phyloP scores from a whole-genome alignment of 1,284 basidiomycete genomes.

The Chalciporus piperatoides region DNA sequence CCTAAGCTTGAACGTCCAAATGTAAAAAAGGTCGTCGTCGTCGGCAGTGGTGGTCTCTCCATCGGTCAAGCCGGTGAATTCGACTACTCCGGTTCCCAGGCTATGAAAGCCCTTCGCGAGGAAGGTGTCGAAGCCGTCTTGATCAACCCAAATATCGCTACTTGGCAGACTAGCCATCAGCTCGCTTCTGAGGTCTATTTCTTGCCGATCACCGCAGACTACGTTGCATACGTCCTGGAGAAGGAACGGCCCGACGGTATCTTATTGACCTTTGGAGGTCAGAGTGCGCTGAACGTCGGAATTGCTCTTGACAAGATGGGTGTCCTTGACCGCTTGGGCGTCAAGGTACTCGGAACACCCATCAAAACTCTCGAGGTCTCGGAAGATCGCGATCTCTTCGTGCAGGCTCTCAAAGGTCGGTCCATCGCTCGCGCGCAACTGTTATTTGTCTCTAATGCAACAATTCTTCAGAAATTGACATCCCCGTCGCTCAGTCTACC shows the following conservation, averaged over 20 bases:
- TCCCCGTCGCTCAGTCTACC: constrained; percentile 95
- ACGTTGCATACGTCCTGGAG: constrained; percentile 98
- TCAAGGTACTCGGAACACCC: constrained; percentile 94
- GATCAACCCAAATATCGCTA: constrained; percentile 97
- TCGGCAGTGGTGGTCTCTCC: constrained; percentile 93
- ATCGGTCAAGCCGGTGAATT: constrained; percentile 99
- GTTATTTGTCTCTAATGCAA: constrained; percentile 3
- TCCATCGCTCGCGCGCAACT: constrained; percentile 1
- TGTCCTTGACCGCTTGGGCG: constrained; percentile 89
- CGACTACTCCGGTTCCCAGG: constrained; percentile 98
- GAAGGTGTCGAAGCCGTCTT: constrained; percentile 94
- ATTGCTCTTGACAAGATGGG: constrained; percentile 99
- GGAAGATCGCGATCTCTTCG: constrained; percentile 97
- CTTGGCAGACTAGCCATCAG: constrained; percentile 96
- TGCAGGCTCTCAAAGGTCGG: constrained; percentile 91
- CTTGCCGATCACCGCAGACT: constrained; percentile 94
- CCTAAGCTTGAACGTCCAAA: constrained; percentile 84
- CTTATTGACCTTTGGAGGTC: constrained; percentile 96
- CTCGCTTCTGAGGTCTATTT: constrained; percentile 98
- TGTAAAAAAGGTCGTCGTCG: constrained; percentile 94
- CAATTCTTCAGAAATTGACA: constrained; percentile 79
- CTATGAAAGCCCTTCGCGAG: constrained; percentile 96
- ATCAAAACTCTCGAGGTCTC: constrained; percentile 94
- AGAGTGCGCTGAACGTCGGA: constrained; percentile 97
- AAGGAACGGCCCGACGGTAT: constrained; percentile 98